A percentile compares a stretch with the other conserved stretches of the same genome.
Evolutionary conservation across 106 monocot species (phyloP).

Genomic region (Narthecium ossifragum): DNA sequence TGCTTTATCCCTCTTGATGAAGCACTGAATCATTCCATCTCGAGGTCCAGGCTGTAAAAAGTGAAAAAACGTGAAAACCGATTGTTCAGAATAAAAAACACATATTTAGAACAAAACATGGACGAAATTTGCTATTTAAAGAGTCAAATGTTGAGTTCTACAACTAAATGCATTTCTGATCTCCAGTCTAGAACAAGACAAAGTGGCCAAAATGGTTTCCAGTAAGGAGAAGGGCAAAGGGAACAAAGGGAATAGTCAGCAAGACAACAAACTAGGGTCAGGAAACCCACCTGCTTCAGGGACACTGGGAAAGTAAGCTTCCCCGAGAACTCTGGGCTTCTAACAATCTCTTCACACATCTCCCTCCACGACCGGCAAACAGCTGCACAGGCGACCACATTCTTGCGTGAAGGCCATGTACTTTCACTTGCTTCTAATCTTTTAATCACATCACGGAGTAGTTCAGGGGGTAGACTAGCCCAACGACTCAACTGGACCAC

Average conservation of each 20-base stretch:
- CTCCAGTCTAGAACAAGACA: too few species aligned
- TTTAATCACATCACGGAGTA: conserved; percentile 55
- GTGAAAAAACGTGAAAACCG: neutral
- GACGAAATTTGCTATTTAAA: too few species aligned
- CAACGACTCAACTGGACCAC: conserved; percentile 42
- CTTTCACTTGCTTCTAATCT: conserved; percentile 61
- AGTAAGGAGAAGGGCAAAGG: too few species aligned
- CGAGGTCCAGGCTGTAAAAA: conserved; percentile 43
- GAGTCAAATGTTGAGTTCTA: too few species aligned
- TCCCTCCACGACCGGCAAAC: conserved; percentile 69
- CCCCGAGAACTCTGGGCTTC: conserved; percentile 51
- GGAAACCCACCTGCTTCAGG: conserved; percentile 42
- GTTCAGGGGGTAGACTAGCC: conserved; percentile 56
- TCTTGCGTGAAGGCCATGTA: conserved; percentile 51
- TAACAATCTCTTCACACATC: conserved; percentile 59
- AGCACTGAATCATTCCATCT: conserved; percentile 64
- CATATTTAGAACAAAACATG: too few species aligned
- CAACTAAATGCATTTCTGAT: too few species aligned
- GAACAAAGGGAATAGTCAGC: neutral
- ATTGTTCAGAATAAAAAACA: too few species aligned
- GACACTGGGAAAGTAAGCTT: conserved; percentile 62
- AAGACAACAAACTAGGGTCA: neutral
- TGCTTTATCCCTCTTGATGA: conserved; percentile 64
- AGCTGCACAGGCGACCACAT: conserved; percentile 55
- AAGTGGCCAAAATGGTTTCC: too few species aligned